Evolutionary conservation across 768 basidiomycete genomes (phyloP).

Genomic region (Podaxis sp.): DNA sequence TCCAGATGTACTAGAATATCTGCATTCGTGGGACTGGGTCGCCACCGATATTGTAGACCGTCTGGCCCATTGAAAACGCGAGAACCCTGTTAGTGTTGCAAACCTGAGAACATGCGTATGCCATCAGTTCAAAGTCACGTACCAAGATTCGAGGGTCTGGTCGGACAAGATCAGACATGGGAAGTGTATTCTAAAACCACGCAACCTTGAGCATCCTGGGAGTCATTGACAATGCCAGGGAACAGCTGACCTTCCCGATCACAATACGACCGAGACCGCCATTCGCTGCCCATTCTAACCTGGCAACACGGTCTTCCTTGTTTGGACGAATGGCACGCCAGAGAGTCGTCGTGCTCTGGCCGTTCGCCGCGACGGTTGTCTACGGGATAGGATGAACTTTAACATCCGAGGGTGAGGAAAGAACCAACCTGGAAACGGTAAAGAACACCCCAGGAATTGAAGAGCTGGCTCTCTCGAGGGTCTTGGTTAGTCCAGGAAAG

Average conservation of each 20-base stretch:
- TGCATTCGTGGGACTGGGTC: constrained; percentile 52
- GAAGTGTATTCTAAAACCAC: constrained; percentile 56
- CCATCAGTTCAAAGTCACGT: constrained; percentile 23
- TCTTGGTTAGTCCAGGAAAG: constrained; percentile 88
- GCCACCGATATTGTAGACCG: constrained; percentile 77
- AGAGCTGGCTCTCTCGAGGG: constrained; percentile 77
- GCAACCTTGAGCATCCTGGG: constrained; percentile 23
- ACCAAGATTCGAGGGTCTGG: constrained; percentile 60
- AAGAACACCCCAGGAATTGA: constrained; percentile 75
- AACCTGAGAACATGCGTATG: constrained; percentile 7
- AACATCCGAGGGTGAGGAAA: background rate
- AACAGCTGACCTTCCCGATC: constrained; percentile 67
- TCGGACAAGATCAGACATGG: constrained; percentile 81
- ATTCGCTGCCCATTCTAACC: constrained; percentile 81
- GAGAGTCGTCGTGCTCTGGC: constrained; percentile 71
- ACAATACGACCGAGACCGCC: constrained; percentile 82
- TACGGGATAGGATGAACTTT: constrained; percentile 30
- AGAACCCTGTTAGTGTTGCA: constrained; percentile 37
- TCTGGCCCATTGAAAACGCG: constrained; percentile 81
- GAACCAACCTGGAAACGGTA: constrained; percentile 72
- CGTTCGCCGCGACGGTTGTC: constrained; percentile 61
- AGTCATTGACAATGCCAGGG: constrained; percentile 14
- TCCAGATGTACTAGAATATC: constrained; percentile 53
- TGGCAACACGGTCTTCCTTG: constrained; percentile 85
- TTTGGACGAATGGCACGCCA: constrained; percentile 79